Evolutionary conservation across 2,329 filamentous ascomycete species (phyloP), one percentile per base, ranked within the genome.

Genomic region (Aureobasidium sp.): DNA sequence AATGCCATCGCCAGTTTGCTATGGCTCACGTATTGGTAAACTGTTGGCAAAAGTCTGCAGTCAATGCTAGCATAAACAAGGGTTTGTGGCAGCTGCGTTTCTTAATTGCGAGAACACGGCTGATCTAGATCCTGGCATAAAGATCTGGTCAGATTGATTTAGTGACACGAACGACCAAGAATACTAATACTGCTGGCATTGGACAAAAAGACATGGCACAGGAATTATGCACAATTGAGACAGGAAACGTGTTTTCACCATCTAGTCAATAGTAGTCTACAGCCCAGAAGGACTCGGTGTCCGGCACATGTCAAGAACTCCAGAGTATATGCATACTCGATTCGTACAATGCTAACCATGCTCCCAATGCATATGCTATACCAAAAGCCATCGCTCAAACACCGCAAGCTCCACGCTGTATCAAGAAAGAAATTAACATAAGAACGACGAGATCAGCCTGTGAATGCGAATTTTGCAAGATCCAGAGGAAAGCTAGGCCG

Each of bases 391-490:
- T 13, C 34, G 50, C 34, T 34, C n/a, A 32, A 43, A 27, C 36
- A 24, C 51, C 24, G 8, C 41, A 43, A 37, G 32, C 36, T 41
- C 34, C 36, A 32, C 17, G 52, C 52, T 43, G 34, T 8, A 26
- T 26, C 12, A 17, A 46, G 46, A 29, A 37, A 46, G n/a, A 37
- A 36, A 36, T 7, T 24, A 51, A 36, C 29, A 51, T 20, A 26
- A 24, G 29, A 29, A 32, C 46, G 32, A 29, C n/a, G 20, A 26
- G 17, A 36, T 63, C 51, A 65, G 9, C 64, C 70, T 24, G 67
- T 67, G 65, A 73, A 74, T 32, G 72, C 74, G 66, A 78, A 79
- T 44, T 72, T 69, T 55, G 71, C 70, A 32, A 79, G 69, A 65
- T 74, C 72, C 24, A 78, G 67, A 48, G 56, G 65, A 7, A 74